Evolutionary conservation across 495 filamentous ascomycete genomes (phyloP).

Genomic region (Xylaria acuta): DNA sequence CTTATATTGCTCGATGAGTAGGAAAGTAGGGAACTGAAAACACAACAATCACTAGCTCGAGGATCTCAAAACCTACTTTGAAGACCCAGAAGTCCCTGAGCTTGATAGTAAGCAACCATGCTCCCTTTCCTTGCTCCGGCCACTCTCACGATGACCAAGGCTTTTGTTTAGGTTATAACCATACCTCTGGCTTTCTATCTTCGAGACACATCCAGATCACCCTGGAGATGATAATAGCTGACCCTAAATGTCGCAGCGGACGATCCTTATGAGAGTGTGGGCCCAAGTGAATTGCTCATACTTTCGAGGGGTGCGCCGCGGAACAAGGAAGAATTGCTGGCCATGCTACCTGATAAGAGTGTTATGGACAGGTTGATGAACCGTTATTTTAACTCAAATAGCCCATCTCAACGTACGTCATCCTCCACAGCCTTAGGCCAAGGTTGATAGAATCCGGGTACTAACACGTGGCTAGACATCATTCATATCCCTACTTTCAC

Average conservation of each 20-base stretch:
- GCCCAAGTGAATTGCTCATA: slow-evolving; percentile 43
- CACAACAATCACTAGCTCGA: slow-evolving; percentile 43
- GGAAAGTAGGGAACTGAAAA: slow-evolving; percentile 12
- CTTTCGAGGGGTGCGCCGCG: slow-evolving; percentile 34
- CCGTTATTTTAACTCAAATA: slow-evolving; percentile 57
- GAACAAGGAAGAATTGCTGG: slow-evolving; percentile 47
- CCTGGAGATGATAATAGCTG: background rate
- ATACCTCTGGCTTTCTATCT: background rate
- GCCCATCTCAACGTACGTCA: slow-evolving; percentile 49
- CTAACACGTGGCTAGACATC: slow-evolving; percentile 41
- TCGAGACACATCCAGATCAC: background rate
- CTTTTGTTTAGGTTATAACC: background rate
- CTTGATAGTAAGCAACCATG: slow-evolving; percentile 25
- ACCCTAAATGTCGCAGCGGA: slow-evolving; percentile 8
- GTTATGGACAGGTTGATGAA: slow-evolving; percentile 52
- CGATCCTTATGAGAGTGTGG: slow-evolving; percentile 37
- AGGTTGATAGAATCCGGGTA: background rate
- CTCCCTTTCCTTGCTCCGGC: background rate
- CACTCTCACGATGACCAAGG: background rate
- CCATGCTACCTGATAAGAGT: slow-evolving; percentile 45
- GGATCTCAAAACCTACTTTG: slow-evolving; percentile 53
- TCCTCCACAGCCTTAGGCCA: background rate
- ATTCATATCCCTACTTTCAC: slow-evolving; percentile 54
- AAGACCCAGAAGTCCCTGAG: slow-evolving; percentile 44
- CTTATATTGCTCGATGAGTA: slow-evolving; percentile 2